Base-by-base conservation (phyloP, 805 yeast species). In the Wickerhamomyces rabaulensis region DNA sequence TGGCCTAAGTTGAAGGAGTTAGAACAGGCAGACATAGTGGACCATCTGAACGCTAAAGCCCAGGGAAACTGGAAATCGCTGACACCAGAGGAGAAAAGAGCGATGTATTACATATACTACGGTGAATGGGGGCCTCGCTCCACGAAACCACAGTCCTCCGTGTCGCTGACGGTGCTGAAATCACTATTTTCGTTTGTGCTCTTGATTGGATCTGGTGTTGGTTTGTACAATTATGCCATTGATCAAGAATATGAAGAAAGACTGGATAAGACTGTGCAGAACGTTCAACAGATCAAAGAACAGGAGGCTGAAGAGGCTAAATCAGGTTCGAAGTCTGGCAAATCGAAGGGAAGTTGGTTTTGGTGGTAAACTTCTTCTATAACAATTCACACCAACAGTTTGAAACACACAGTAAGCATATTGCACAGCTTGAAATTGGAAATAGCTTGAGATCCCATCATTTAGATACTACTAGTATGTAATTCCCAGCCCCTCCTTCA, bases 101-200 rank as follows among this genome's bases (percentile, higher is more conserved):
- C 66, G 1, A 50, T 63, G 6, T 69, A 69, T 48, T 66, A 58
- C 51, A 55, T 70, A 15, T 63, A 66, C 9, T 70, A 53, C 42
- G 75, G 75, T 1, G 52, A 56, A 12, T 67, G 68, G 66, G 74
- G 74, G 1, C 70, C 71, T 10, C 52, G 72, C 20, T 37, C 56
- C 3, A 48, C 40, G 3, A 40, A 20, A 6, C 48, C 44, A 15
- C 27, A 33, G 23, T 44, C 39, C 20, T 43, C 50, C 7, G 19
- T 48, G 0, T 49, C 62, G 1, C 51, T 50, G 20, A 33, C 27
- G 3, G 49, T 59, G 6, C 22, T 59, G 31, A 49, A 50, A 16
- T 51, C 57, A 1, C 38, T 57, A 4, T 50, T 52, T 21, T 51
- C 45, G 13, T 56, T 52, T n/a, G 45, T 57, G 6, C n/a, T 55